Conservation (phyloP, 257 asterid genomes). For the Phtheirospermum japonicum region DNA sequence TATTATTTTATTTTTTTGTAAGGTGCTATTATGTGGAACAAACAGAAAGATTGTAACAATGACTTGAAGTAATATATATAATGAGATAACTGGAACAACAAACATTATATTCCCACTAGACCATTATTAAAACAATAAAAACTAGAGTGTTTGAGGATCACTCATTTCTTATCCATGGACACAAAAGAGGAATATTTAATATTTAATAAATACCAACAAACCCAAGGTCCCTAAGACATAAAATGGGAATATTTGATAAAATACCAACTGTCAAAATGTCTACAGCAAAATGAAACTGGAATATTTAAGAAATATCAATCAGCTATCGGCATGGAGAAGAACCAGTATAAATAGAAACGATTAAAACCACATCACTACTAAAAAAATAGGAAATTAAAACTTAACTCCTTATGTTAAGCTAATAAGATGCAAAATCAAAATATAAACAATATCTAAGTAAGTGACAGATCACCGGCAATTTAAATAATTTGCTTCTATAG, state of each 20-base stretch:
- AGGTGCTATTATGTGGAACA: constrained; percentile 15
- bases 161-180: neutral
- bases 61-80: constrained; percentile 4
- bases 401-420: constrained; percentile 5
- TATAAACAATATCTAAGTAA: neutral
- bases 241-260: neutral
- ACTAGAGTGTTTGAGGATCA: no score
- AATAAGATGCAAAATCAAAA: constrained; percentile 10
- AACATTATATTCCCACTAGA: no score
- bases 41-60: constrained; percentile 16
- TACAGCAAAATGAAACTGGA: neutral
- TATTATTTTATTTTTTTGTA: constrained; percentile 6
- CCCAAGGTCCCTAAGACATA: neutral
- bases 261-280: neutral
- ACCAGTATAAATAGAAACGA: neutral
- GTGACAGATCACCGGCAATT: constrained; percentile 18
- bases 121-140: no score
- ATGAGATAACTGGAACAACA: neutral
- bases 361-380: neutral
- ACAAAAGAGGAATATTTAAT: neutral
- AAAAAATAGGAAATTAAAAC: constrained; percentile 3
- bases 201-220: neutral
- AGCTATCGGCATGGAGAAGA: neutral
- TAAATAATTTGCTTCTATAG: constrained; percentile 8
- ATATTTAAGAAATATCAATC: neutral